Evolutionary conservation across 2,329 filamentous ascomycete genomes (phyloP).

Genomic region (Stagonosporopsis tanaceti): DNA sequence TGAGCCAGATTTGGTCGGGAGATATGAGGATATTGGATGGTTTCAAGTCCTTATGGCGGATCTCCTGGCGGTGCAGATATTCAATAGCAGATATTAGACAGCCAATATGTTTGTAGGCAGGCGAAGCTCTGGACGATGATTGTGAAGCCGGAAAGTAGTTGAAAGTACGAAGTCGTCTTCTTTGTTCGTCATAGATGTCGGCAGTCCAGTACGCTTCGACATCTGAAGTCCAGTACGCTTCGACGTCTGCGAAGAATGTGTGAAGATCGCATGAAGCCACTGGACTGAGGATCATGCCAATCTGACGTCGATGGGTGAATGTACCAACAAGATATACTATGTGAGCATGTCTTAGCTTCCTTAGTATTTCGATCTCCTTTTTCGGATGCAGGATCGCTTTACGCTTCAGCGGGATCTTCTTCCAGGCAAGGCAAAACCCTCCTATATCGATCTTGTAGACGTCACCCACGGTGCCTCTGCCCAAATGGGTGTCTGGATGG

Average conservation of each 20-base stretch:
- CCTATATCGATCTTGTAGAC: not conserved
- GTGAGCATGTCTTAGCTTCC: not conserved
- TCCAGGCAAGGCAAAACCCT: not conserved
- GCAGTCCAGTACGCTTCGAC: not conserved
- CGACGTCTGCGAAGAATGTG: not conserved
- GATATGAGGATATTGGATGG: conserved; percentile 29
- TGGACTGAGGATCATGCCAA: not conserved
- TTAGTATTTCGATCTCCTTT: not conserved
- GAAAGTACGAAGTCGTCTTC: not conserved
- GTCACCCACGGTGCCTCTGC: not conserved
- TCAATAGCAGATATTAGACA: conserved; percentile 28
- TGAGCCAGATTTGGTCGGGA: conserved; percentile 24
- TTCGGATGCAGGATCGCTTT: not conserved
- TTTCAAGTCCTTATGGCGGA: conserved; percentile 38
- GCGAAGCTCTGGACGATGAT: not conserved
- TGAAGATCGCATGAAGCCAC: not conserved
- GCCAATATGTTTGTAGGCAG: conserved; percentile 26
- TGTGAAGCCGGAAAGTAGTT: not conserved
- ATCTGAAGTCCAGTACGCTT: not conserved
- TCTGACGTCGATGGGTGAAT: not conserved
- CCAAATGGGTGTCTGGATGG: too few relatives aligned
- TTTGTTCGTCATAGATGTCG: not conserved
- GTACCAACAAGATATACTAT: not conserved
- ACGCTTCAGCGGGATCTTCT: not conserved
- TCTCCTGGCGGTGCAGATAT: conserved; percentile 29